These are phyloP conservation scores for Litsea cubeba DNA, from an alignment of 164 flowering plant species.

Conservation along the genomic window DNA sequence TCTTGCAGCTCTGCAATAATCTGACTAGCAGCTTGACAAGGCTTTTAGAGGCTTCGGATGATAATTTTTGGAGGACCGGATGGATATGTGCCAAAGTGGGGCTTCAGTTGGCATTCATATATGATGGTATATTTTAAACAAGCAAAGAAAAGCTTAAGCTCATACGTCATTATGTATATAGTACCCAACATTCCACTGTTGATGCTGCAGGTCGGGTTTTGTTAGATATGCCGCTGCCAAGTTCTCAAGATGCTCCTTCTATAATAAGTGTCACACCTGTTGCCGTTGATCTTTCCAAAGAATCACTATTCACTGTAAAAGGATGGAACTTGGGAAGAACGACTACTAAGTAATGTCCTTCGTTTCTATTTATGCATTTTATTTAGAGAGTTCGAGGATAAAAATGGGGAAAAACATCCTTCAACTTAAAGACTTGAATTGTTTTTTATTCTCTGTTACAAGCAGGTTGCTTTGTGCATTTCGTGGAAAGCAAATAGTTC, in stretches of 20 bases:
- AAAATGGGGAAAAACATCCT: background rate
- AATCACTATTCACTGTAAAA: conserved; percentile 43
- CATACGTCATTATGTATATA: too few relatives aligned
- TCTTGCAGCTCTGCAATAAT: conserved; percentile 43
- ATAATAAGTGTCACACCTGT: conserved; percentile 56
- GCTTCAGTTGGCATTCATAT: conserved; percentile 45
- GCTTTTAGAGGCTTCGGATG: conserved; percentile 40
- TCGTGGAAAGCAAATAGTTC: conserved; percentile 57
- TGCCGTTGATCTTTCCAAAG: conserved; percentile 45
- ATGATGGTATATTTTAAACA: conserved; percentile 32
- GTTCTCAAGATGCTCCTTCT: conserved; percentile 12
- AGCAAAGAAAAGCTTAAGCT: background rate
- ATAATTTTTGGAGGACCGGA: conserved; percentile 61
- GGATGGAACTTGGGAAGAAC: conserved; percentile 17
- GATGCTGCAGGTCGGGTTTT: conserved; percentile 8
- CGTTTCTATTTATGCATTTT: background rate
- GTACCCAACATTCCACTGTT: background rate
- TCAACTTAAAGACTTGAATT: background rate
- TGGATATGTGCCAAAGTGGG: conserved; percentile 58
- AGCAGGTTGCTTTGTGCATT: conserved; percentile 63
- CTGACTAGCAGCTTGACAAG: conserved; percentile 46
- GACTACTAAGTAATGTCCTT: background rate
- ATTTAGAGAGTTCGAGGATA: background rate
- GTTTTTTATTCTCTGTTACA: background rate
- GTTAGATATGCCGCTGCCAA: conserved; percentile 6